These are phyloP conservation scores for Cyanodermella asteris DNA, from an alignment of 2,329 filamentous ascomycete species.

Conservation along the genomic window DNA sequence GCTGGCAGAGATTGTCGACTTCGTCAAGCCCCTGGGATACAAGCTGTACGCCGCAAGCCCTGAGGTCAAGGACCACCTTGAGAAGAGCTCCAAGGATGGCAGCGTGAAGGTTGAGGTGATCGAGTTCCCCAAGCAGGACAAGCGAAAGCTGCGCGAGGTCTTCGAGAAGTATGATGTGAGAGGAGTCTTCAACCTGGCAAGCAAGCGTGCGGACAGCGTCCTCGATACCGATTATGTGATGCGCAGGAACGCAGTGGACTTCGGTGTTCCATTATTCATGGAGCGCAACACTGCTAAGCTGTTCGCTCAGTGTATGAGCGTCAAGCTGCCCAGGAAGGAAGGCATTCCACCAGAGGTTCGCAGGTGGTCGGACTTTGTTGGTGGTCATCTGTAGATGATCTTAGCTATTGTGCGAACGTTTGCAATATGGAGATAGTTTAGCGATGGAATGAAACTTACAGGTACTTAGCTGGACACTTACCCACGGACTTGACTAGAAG, in stretches of 20 bases:
- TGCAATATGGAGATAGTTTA: too few species aligned
- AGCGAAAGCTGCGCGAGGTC: constrained; percentile 79
- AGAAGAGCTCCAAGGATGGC: constrained; percentile 40
- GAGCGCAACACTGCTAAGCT: constrained; percentile 94
- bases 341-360: constrained; percentile 81
- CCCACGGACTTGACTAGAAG: too few species aligned
- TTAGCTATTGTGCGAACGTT: neutral
- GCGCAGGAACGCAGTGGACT: constrained; percentile 94
- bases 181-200: constrained; percentile 86
- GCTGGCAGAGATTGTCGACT: constrained; percentile 64
- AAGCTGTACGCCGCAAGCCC: constrained; percentile 75
- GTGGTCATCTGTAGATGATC: constrained; percentile 23
- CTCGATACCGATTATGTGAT: constrained; percentile 95
- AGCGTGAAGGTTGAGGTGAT: constrained; percentile 64
- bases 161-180: constrained; percentile 95
- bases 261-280: constrained; percentile 95
- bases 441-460: too few species aligned
- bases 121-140: constrained; percentile 91
- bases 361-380: constrained; percentile 89
- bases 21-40: constrained; percentile 73
- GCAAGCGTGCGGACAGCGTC: constrained; percentile 59
- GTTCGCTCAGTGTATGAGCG: constrained; percentile 90
- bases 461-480: too few species aligned
- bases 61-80: constrained; percentile 64
- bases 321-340: constrained; percentile 75